Percentiles rank a stretch among this genome's conserved stretches.
phyloP scores from a whole-genome alignment of 2,329 filamentous ascomycete genomes.

The Sporothrix brunneoviolacea region DNA sequence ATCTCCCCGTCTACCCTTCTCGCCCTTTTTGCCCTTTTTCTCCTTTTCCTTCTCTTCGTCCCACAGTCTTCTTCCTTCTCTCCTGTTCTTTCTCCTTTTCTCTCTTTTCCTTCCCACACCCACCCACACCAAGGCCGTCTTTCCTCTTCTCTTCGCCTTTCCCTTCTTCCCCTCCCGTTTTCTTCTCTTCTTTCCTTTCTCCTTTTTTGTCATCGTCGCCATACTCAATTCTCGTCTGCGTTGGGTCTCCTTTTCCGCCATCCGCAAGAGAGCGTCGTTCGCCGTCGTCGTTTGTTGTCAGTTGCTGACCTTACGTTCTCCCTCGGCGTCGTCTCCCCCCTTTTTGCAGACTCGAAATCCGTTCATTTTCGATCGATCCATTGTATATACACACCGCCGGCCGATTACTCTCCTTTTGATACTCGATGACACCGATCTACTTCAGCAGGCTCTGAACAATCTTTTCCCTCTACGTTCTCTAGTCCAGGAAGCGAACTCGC shows the following conservation, averaged over 20 bases:
- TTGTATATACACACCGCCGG: conserved; percentile 9
- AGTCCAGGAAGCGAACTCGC: not conserved
- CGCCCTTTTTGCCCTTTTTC: not conserved
- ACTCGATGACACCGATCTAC: conserved; percentile 17
- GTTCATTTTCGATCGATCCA: not conserved
- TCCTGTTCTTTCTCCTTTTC: too few species aligned
- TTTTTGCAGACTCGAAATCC: not conserved
- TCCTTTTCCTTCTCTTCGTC: not conserved
- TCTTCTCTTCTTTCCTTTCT: conserved; percentile 8
- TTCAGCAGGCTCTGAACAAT: conserved; percentile 52
- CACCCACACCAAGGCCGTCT: too few species aligned
- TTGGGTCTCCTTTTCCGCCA: conserved; percentile 1
- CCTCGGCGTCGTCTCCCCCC: not conserved
- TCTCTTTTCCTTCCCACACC: not conserved
- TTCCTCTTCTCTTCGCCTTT: conserved; percentile 18
- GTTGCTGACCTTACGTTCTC: conserved; percentile 2
- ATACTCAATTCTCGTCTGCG: conserved; percentile 1
- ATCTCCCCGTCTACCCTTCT: not conserved
- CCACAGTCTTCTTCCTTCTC: too few species aligned
- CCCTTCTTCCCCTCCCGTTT: conserved; percentile 20
- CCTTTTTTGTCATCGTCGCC: conserved; percentile 3
- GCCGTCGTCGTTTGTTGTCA: not conserved
- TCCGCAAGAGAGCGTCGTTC: not conserved
- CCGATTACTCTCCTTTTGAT: conserved; percentile 14
- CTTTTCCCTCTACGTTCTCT: conserved; percentile 12